phyloP scores from a whole-genome alignment of 2,329 filamentous ascomycete species.

The Colletotrichum lindemuthianum region DNA sequence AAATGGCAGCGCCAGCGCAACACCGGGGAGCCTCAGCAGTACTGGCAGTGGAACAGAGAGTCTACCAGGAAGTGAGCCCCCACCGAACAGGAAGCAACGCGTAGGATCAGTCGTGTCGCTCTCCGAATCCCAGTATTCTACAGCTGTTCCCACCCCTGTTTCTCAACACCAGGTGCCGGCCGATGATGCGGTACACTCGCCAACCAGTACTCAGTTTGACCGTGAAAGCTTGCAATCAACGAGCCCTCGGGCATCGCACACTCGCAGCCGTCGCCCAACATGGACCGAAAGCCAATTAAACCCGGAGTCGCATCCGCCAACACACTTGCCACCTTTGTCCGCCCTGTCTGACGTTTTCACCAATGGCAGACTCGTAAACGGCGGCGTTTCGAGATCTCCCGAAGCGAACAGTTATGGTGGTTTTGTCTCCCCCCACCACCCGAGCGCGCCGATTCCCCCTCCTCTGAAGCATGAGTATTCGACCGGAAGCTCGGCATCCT shows the following conservation, averaged over 20 bases:
- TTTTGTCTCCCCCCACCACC: conserved; percentile 13
- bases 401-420: conserved; percentile 21
- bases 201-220: conserved; percentile 51
- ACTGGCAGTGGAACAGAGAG: conserved; percentile 61
- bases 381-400: conserved; percentile 34
- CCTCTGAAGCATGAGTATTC: conserved; percentile 57
- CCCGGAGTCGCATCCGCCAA: conserved; percentile 39
- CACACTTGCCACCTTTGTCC: conserved; percentile 56
- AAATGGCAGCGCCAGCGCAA: conserved; percentile 53
- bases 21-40: conserved; percentile 49
- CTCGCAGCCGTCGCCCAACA: conserved; percentile 29
- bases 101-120: conserved; percentile 59
- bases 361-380: conserved; percentile 45
- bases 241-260: conserved; percentile 25
- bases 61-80: conserved; percentile 58
- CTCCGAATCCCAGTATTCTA: conserved; percentile 56
- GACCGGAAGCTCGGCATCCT: conserved; percentile 54
- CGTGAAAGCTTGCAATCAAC: conserved; percentile 33
- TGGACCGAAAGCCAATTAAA: conserved; percentile 25
- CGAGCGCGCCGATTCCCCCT: conserved; percentile 42
- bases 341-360: conserved; percentile 49
- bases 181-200: conserved; percentile 58
- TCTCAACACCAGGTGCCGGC: conserved; percentile 49
- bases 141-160: conserved; percentile 46
- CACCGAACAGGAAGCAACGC: conserved; percentile 57